phyloP scores from a whole-genome alignment of 129 eudicot genomes.

The Lonicera japonica region DNA sequence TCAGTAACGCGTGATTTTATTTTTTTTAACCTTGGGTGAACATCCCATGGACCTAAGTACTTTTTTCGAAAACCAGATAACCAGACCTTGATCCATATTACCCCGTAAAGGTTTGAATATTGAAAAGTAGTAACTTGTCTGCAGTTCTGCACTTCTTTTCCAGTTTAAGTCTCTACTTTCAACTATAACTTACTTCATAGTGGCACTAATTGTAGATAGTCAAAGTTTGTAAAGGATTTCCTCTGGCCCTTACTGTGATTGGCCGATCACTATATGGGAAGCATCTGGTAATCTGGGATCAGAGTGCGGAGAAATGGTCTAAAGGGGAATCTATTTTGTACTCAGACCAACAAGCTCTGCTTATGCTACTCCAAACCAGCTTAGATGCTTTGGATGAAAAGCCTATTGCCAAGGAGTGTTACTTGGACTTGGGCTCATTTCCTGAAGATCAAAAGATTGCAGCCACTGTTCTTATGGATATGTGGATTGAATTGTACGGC shows the following conservation, averaged over 20 bases:
- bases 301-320: conserved; percentile 20
- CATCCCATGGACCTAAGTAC: no score
- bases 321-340: conserved; percentile 17
- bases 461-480: conserved; percentile 32
- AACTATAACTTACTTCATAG: neutral
- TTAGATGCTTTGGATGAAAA: conserved; percentile 24
- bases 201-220: conserved; percentile 21
- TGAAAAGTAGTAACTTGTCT: no score
- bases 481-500: conserved; percentile 32
- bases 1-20: no score
- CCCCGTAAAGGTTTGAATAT: no score
- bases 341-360: neutral
- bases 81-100: no score
- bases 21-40: no score
- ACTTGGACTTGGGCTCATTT: conserved; percentile 34
- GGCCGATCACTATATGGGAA: conserved; percentile 35
- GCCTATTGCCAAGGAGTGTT: conserved; percentile 23
- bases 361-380: neutral
- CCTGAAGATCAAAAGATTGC: conserved; percentile 35
- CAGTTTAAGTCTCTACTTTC: no score
- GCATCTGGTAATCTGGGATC: conserved; percentile 20
- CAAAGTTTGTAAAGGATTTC: conserved; percentile 36
- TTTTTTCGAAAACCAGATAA: no score
- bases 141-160: no score
- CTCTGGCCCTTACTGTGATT: conserved; percentile 37